Percentiles rank a stretch among this genome's conserved stretches.
Conservation (phyloP, 371 early-diverging fungal species). For the Entomophthora muscae region DNA sequence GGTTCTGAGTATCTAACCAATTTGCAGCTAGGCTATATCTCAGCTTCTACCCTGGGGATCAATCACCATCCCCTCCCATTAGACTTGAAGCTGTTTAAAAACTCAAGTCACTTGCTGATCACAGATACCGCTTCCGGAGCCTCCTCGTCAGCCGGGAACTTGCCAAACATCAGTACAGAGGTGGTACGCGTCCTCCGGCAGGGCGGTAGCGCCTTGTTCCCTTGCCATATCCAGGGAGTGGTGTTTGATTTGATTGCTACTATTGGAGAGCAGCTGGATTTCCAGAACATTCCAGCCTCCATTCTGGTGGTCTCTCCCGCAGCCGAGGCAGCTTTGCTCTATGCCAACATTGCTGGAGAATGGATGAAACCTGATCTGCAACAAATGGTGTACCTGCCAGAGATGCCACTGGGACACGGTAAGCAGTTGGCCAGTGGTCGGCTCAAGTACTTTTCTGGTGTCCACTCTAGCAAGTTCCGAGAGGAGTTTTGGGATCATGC, state of each 20-base stretch:
- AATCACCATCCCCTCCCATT: background rate
- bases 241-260: background rate
- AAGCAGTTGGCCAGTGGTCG: conserved; percentile 23
- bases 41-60: background rate
- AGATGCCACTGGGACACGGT: conserved; percentile 33
- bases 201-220: background rate
- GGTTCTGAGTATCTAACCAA: background rate
- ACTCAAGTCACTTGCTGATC: background rate
- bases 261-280: background rate
- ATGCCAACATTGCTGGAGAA: background rate
- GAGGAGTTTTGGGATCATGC: conserved; percentile 16
- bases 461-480: conserved; percentile 10
- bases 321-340: background rate
- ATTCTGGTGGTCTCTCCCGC: background rate
- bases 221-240: background rate
- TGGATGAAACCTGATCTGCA: conserved; percentile 47
- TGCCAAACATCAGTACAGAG: background rate
- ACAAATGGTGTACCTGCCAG: conserved; percentile 29
- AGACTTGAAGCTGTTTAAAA: background rate
- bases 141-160: background rate
- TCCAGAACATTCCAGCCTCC: conserved; percentile 7
- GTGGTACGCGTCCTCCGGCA: background rate
- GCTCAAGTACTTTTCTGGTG: conserved; percentile 19
- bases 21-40: background rate
- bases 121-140: background rate